Conservation (phyloP, 2,329 filamentous ascomycete species). For the Paecilomyces variotii region DNA sequence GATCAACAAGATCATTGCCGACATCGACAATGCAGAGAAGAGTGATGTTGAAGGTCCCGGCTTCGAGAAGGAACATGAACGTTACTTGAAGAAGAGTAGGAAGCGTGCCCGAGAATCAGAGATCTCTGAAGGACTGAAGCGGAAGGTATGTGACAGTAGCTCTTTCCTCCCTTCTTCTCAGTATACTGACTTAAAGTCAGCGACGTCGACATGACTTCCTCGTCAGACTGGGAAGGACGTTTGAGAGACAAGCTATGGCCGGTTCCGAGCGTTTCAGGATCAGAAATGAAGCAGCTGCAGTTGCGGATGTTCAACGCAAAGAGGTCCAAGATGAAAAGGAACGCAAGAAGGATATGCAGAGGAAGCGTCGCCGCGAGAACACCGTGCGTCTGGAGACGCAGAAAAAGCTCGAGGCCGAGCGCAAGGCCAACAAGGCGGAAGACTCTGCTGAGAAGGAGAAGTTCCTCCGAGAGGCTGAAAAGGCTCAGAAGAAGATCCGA, state of each 20-base stretch:
- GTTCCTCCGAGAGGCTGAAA: constrained; percentile 76
- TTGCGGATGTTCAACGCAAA: constrained; percentile 79
- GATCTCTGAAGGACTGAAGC: constrained; percentile 54
- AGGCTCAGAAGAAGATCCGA: constrained; percentile 85
- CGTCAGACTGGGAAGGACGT: constrained; percentile 49
- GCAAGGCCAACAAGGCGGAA: constrained; percentile 66
- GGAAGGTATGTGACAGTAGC: constrained; percentile 48
- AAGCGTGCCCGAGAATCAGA: constrained; percentile 65
- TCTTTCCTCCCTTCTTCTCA: constrained; percentile 1
- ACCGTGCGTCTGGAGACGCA: constrained; percentile 80
- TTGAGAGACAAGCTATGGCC: constrained; percentile 59
- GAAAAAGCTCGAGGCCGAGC: constrained; percentile 72
- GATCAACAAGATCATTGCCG: constrained; percentile 58
- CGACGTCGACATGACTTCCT: constrained; percentile 51
- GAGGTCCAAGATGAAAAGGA: constrained; percentile 94
- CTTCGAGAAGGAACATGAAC: constrained; percentile 45
- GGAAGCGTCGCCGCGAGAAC: constrained; percentile 90
- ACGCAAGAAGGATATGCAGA: constrained; percentile 99
- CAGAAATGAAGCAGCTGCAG: constrained; percentile 69
- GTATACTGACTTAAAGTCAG: constrained; percentile 34
- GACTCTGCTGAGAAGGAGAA: constrained; percentile 77
- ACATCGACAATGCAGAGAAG: constrained; percentile 49
- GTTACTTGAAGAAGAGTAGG: constrained; percentile 45
- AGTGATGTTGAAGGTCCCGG: constrained; percentile 50
- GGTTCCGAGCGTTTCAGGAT: constrained; percentile 71